Conservation (phyloP, 768 basidiomycete species). For the Collybia sordida region DNA sequence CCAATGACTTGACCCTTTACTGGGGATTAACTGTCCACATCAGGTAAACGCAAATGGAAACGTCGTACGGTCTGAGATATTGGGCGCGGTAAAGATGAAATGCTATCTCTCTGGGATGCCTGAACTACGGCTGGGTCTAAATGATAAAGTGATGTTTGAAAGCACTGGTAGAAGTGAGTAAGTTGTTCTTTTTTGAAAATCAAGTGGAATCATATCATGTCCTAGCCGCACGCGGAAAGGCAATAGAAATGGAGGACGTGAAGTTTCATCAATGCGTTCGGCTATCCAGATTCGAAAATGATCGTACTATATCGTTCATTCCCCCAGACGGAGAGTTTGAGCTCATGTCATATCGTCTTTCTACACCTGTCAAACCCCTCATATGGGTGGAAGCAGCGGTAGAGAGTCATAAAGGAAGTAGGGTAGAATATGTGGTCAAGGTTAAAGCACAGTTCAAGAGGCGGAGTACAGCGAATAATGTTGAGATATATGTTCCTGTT, state of each 20-base stretch:
- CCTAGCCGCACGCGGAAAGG: slow-evolving; percentile 87
- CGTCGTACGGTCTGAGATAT: slow-evolving; percentile 94
- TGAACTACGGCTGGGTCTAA: slow-evolving; percentile 89
- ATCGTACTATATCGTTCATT: slow-evolving; percentile 98
- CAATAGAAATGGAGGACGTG: slow-evolving; percentile 99
- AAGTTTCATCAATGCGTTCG: slow-evolving; percentile 99
- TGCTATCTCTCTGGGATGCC: slow-evolving; percentile 99
- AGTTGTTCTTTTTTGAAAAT: background rate
- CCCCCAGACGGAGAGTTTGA: slow-evolving; percentile 99
- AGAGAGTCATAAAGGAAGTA: slow-evolving; percentile 90
- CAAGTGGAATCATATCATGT: background rate
- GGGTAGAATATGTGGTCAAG: slow-evolving; percentile 96
- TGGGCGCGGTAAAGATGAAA: slow-evolving; percentile 99
- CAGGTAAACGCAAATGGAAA: slow-evolving; percentile 98
- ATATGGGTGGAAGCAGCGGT: slow-evolving; percentile 98
- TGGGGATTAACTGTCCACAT: background rate
- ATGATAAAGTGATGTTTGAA: slow-evolving; percentile 99
- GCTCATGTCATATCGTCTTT: slow-evolving; percentile 96
- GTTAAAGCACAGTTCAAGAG: slow-evolving; percentile 97
- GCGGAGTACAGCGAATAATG: slow-evolving; percentile 95
- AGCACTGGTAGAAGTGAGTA: slow-evolving; percentile 88
- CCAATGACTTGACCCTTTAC: background rate
- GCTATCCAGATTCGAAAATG: slow-evolving; percentile 95
- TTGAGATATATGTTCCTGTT: slow-evolving; percentile 98
- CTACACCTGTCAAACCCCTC: slow-evolving; percentile 94